A percentile compares a stretch with the other conserved stretches of the same genome.
Evolutionary conservation across 306 rosid genomes (phyloP).

Genomic region (Vicia sativa): DNA sequence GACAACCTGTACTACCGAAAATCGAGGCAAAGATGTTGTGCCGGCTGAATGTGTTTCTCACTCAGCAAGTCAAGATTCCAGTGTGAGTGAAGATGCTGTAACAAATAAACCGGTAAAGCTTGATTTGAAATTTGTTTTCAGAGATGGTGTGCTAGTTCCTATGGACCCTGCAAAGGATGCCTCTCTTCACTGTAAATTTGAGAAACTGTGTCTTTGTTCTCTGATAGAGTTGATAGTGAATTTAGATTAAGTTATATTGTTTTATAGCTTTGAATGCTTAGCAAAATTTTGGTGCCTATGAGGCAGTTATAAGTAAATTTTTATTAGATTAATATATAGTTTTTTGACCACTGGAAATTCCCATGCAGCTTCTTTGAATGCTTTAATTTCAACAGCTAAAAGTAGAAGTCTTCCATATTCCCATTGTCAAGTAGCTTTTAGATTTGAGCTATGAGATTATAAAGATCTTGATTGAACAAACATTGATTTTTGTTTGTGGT

Average conservation of each 20-base stretch:
- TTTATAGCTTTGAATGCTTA: conserved; percentile 55
- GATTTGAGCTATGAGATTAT: no score
- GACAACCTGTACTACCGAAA: conserved; percentile 44
- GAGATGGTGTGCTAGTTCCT: conserved; percentile 81
- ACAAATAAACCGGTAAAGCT: conserved; percentile 34
- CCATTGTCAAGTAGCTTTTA: background rate
- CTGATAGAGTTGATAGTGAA: conserved; percentile 63
- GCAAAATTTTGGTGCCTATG: conserved; percentile 57
- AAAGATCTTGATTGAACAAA: no score
- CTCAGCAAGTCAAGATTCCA: conserved; percentile 38
- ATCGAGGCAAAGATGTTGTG: conserved; percentile 32
- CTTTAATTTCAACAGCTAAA: conserved; percentile 27
- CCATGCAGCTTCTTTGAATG: conserved; percentile 33
- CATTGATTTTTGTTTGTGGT: no score
- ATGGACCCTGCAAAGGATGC: conserved; percentile 55
- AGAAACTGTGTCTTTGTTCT: conserved; percentile 86
- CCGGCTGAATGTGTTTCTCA: conserved; percentile 76
- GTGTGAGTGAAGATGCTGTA: conserved; percentile 35
- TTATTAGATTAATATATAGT: conserved; percentile 44
- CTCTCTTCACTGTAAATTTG: conserved; percentile 80
- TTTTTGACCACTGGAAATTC: conserved; percentile 46
- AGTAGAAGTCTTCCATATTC: background rate
- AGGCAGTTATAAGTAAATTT: conserved; percentile 51
- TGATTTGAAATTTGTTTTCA: conserved; percentile 64
- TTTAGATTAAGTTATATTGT: conserved; percentile 55